Evolutionary conservation across 2,329 filamentous ascomycete genomes (phyloP).

Genomic region (Penicillium vulpinum): DNA sequence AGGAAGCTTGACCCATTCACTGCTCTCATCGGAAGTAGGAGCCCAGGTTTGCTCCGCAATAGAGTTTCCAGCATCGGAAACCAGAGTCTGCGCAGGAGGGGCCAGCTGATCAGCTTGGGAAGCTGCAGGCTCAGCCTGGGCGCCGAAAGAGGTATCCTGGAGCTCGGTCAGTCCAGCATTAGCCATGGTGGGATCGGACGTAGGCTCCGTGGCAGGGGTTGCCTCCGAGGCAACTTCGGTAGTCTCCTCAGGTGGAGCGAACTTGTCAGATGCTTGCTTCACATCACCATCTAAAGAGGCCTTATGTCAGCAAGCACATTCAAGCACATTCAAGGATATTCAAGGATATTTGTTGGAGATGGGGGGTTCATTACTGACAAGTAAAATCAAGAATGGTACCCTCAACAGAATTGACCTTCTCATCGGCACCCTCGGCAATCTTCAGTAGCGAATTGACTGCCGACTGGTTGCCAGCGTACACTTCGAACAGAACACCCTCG

Average conservation of each 20-base stretch:
- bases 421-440: conserved; percentile 60
- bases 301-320: conserved; percentile 7
- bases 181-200: conserved; percentile 60
- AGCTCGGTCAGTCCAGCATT: conserved; percentile 63
- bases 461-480: conserved; percentile 62
- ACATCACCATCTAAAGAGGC: conserved; percentile 51
- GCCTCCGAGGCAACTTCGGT: conserved; percentile 42
- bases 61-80: conserved; percentile 45
- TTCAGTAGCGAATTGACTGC: conserved; percentile 61
- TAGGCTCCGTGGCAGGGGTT: conserved; percentile 20
- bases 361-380: conserved; percentile 49
- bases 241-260: conserved; percentile 32
- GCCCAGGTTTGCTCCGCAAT: conserved; percentile 56
- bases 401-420: conserved; percentile 59
- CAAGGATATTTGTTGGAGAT: not conserved
- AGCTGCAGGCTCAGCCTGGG: conserved; percentile 51
- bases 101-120: conserved; percentile 27
- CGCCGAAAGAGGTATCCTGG: conserved; percentile 50
- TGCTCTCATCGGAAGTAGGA: conserved; percentile 58
- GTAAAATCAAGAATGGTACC: conserved; percentile 55
- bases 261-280: conserved; percentile 51
- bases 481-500: conserved; percentile 62
- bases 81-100: conserved; percentile 43
- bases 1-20: conserved; percentile 70
- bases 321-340: conserved; percentile 3